Base-by-base conservation (phyloP, 352 stramenopile genomes). In the Peronospora farinosa region DNA sequence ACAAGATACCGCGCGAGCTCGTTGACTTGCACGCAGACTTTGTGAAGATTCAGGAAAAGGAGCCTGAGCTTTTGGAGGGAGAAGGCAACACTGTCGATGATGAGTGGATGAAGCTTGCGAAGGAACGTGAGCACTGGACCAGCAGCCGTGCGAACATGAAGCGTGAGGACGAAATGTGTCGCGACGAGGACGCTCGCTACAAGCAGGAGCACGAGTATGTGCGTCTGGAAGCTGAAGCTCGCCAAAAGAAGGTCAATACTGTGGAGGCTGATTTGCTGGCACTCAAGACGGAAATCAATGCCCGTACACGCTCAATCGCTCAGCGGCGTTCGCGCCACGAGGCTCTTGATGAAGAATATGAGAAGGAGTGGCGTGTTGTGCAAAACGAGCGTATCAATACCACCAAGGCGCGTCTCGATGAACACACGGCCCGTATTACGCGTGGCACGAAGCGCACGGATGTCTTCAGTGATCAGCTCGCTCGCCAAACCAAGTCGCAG, bases 71-170 rank as follows among this genome's bases (percentile, higher is more conserved):
- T 40, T 63, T 93, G 2, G 83, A 93, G 51, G 77, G 85, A 36
- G 83, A 93, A 74, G 83, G 83, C 9, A 84, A 87, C 49, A 64
- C 71, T 5, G 74, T 93, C 13, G 80, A 93, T 39, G 83, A 90
- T 28, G 83, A 93, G 57, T 93, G 83, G 83, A 93, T 87, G 72
- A 90, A 93, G 67, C 60, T 93, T 15, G 78, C 77, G 15, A 93
- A 93, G 69, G 83, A 93, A 53, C 83, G 83, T 37, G 83, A 93
- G 66, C 81, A 93, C 72, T 93, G 83, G 83, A 88, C 83, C 3
- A 86, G 78, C 44, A 84, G 84, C 57, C 83, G 83, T 42, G 75
- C 83, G 4, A 90, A 91, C 69, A 93, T 93, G 83, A 93, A 93
- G 70, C 75, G 80, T 17, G 83, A 93, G 54, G 83, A 93, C 40